Percentiles rank a stretch among this genome's conserved stretches.
These are phyloP conservation scores for Melaleuca alternifolia DNA, from an alignment of 345 rosid genomes.

Conservation along the genomic window DNA sequence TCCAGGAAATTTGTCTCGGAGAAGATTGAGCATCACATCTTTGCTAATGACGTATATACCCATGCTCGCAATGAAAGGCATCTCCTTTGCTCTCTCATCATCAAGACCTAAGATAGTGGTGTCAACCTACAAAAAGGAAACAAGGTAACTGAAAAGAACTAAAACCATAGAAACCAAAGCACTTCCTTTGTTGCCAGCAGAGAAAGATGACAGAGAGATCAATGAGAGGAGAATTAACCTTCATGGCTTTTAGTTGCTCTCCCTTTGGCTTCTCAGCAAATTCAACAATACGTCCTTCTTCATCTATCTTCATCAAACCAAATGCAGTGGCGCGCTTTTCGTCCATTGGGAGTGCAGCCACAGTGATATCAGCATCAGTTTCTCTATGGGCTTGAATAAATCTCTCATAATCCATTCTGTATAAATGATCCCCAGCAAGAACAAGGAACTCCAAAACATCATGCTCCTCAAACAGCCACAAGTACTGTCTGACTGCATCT, in stretches of 20 bases:
- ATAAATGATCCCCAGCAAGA: slow-evolving; percentile 97
- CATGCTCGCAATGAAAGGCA: slow-evolving; percentile 99
- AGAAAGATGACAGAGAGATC: not conserved
- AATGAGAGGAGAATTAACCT: slow-evolving; percentile 17
- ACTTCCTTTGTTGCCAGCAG: not conserved
- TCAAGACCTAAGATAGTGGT: slow-evolving; percentile 93
- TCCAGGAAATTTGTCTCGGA: slow-evolving; percentile 82
- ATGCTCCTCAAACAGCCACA: slow-evolving; percentile 97
- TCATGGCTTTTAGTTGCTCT: slow-evolving; percentile 88
- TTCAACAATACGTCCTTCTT: slow-evolving; percentile 87
- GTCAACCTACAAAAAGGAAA: slow-evolving; percentile 48
- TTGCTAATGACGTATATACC: slow-evolving; percentile 95
- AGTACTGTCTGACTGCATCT: slow-evolving; percentile 92
- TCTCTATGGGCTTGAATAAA: slow-evolving; percentile 97
- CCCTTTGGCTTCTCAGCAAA: slow-evolving; percentile 97
- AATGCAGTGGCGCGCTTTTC: slow-evolving; percentile 88
- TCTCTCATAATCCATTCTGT: slow-evolving; percentile 93
- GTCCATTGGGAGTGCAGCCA: slow-evolving; percentile 98
- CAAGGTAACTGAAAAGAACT: not conserved
- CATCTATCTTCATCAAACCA: slow-evolving; percentile 96
- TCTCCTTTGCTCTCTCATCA: slow-evolving; percentile 76
- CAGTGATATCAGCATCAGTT: slow-evolving; percentile 95
- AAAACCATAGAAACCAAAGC: not conserved
- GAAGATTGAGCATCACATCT: slow-evolving; percentile 80
- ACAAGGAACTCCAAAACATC: slow-evolving; percentile 81